Conservation (phyloP, 1,284 basidiomycete genomes). For the Schizophyllum amplum region DNA sequence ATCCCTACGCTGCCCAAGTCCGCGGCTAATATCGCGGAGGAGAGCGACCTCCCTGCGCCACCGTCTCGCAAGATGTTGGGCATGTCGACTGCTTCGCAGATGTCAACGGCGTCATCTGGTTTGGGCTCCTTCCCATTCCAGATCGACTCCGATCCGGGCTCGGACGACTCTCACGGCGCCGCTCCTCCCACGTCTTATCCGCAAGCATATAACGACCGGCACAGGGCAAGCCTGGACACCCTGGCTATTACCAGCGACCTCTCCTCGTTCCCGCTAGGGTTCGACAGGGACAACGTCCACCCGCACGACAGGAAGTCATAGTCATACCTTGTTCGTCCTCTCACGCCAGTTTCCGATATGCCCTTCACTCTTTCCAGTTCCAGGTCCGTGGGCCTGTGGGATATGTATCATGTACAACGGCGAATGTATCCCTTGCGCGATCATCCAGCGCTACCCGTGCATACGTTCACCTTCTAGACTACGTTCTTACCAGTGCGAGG, state of each 20-base stretch:
- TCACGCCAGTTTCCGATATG: not conserved
- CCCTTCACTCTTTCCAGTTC: not conserved
- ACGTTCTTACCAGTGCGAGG: not conserved
- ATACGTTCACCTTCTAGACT: not conserved
- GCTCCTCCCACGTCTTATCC: conserved; percentile 16
- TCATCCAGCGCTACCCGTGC: not conserved
- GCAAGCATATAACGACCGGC: conserved; percentile 35
- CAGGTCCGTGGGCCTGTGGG: conserved; percentile 10
- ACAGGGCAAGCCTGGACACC: conserved; percentile 75
- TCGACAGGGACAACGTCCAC: conserved; percentile 38
- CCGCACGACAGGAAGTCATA: not conserved
- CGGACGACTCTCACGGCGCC: conserved; percentile 15
- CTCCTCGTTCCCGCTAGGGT: conserved; percentile 69
- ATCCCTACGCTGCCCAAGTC: conserved; percentile 8
- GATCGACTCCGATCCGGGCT: conserved; percentile 48
- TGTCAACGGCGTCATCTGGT: conserved; percentile 67
- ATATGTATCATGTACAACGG: not conserved
- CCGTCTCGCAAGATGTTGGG: conserved; percentile 51
- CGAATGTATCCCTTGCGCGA: not conserved
- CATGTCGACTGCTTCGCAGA: conserved; percentile 61
- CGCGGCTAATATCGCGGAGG: conserved; percentile 2
- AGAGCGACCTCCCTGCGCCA: conserved; percentile 32
- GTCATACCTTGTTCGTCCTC: not conserved
- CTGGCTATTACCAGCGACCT: conserved; percentile 72
- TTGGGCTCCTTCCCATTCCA: conserved; percentile 78